These are phyloP conservation scores for Xylariaceae sp. DNA, from an alignment of 2,329 filamentous ascomycete species.

Conservation along the genomic window DNA sequence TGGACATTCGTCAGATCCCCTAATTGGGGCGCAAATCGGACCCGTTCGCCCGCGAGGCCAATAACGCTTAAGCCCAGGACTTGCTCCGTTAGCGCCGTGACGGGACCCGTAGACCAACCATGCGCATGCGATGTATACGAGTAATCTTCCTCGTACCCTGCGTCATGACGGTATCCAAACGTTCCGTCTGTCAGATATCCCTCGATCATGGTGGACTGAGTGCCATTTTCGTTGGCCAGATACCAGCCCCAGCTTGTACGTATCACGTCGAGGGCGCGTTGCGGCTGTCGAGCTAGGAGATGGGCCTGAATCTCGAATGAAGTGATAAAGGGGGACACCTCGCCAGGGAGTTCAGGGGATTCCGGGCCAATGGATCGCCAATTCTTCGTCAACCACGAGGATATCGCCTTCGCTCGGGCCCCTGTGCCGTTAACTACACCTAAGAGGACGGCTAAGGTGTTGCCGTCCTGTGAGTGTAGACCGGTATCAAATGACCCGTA, in stretches of 20 bases:
- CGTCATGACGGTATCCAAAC: constrained; percentile 50
- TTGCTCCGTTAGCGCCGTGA: constrained; percentile 40
- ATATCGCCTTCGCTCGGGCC: constrained; percentile 37
- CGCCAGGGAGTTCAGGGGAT: constrained; percentile 51
- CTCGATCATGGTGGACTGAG: constrained; percentile 53
- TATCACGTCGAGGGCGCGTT: constrained; percentile 51
- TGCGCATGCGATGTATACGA: constrained; percentile 46
- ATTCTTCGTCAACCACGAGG: constrained; percentile 42
- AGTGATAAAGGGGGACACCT: constrained; percentile 54
- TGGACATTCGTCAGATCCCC: constrained; percentile 36
- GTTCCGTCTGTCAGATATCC: constrained; percentile 52
- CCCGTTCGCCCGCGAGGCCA: constrained; percentile 33
- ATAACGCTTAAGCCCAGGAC: constrained; percentile 40
- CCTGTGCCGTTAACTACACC: constrained; percentile 36
- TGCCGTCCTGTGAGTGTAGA: constrained; percentile 57
- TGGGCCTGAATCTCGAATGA: constrained; percentile 57
- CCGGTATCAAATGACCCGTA: constrained; percentile 34
- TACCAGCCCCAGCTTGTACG: constrained; percentile 57
- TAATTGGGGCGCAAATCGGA: constrained; percentile 37
- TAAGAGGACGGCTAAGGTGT: constrained; percentile 50
- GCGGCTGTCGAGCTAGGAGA: constrained; percentile 41
- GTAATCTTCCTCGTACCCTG: constrained; percentile 47
- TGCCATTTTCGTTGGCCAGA: constrained; percentile 51
- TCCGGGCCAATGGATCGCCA: constrained; percentile 53
- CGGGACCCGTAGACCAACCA: constrained; percentile 46